Percentiles rank a stretch among this genome's conserved stretches.
phyloP scores from a whole-genome alignment of 2,329 filamentous ascomycete genomes.

The Teratosphaeria epicoccoides region DNA sequence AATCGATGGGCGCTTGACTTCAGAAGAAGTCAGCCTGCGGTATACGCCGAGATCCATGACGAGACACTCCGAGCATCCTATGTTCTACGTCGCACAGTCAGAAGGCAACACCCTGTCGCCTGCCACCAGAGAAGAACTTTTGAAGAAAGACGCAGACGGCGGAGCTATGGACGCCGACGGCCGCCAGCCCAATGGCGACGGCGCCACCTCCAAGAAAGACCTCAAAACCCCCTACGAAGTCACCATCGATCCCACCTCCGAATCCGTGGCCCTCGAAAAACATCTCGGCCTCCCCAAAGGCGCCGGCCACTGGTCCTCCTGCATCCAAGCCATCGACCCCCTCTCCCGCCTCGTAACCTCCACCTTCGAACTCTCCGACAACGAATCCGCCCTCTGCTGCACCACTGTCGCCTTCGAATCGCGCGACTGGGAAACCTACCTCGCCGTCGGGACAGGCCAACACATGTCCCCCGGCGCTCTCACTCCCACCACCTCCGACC shows the following conservation, averaged over 20 bases:
- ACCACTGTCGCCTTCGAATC: slow-evolving; percentile 77
- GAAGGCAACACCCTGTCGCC: slow-evolving; percentile 74
- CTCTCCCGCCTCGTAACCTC: slow-evolving; percentile 49
- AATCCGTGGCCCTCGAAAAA: slow-evolving; percentile 29
- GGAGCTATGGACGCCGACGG: slow-evolving; percentile 1
- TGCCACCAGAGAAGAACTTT: slow-evolving; percentile 4
- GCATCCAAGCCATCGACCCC: slow-evolving; percentile 85
- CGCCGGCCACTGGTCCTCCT: slow-evolving; percentile 85
- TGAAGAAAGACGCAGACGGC: slow-evolving; percentile 8
- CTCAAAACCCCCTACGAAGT: slow-evolving; percentile 1
- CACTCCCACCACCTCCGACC: slow-evolving; percentile 3
- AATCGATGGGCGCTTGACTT: slow-evolving; percentile 16
- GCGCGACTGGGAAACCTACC: slow-evolving; percentile 72
- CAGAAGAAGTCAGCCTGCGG: slow-evolving; percentile 38
- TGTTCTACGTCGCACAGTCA: slow-evolving; percentile 89
- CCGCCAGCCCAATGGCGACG: not conserved
- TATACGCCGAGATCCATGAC: slow-evolving; percentile 86
- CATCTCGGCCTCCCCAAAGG: slow-evolving; percentile 85
- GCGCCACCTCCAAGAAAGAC: slow-evolving; percentile 1
- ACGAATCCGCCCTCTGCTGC: slow-evolving; percentile 83
- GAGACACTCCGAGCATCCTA: slow-evolving; percentile 73
- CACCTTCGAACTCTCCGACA: slow-evolving; percentile 72
- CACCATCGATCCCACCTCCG: not conserved
- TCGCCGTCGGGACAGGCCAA: slow-evolving; percentile 91
- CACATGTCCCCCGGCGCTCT: slow-evolving; percentile 47